Evolutionary conservation across 1,284 basidiomycete species (phyloP), one percentile per base, ranked within the genome.

Genomic region (Puccinia novopanici): DNA sequence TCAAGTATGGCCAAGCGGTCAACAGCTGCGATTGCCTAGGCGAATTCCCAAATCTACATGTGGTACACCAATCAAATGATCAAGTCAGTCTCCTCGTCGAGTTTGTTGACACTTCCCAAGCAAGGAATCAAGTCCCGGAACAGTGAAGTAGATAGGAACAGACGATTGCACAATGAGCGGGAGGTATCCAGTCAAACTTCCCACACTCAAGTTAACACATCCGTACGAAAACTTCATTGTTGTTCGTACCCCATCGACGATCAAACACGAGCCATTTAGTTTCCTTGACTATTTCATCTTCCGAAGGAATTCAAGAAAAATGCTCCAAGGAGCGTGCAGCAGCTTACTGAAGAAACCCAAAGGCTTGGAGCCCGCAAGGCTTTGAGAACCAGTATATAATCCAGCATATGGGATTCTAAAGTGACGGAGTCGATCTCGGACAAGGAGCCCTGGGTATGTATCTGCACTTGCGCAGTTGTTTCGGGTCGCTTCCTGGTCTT

Each of bases 191-290:
- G 55, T 75, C 55, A 75, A 24, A 27, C 73, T 75, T 24, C 55
- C 73, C 27, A 75, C 55, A 50, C 59, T 75, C 27, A 75, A 61
- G 30, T 75, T 75, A 22, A 75, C 59, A 61, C 55, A 75, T 50
- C 73, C 59, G 30, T 75, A 75, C 30, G 59, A 34, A 34, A 75
- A 61, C 73, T 75, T 42, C 27, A 19, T 61, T 42, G 45, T n/a
- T 19, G 42, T 27, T 3, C 42, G 42, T 45, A 65, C 42, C 19
- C 63, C 40, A 40, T 24, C 40, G 19, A 24, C 17, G 37, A 45
- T 8, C n/a, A n/a, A 67, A 67, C n/a, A 45, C 1, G 63, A 45
- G 48, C 17, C 6, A 2, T 24, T 67, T 27, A 67, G 63, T 67
- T 40, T 24, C 27, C 37, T 40, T 13, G 42, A 12, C 8, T 27